Evolutionary conservation across 192 early-diverging fungal genomes (phyloP), one percentile per base, ranked within the genome.

Genomic region (Phycomyces nitens): DNA sequence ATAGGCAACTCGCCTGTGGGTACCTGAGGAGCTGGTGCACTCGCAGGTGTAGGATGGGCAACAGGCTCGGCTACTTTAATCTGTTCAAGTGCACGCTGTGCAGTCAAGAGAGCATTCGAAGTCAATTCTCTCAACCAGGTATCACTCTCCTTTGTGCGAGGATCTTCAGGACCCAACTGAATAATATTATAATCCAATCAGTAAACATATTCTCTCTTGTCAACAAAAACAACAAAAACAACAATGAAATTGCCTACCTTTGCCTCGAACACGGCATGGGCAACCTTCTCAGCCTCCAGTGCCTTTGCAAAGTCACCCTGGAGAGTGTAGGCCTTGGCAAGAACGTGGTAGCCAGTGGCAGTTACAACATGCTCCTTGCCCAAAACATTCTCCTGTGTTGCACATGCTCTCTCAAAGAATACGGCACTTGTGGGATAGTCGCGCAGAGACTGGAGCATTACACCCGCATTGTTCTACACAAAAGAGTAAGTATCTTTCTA

Each of bases 281-380:
- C 86, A n/a, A 74, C 64, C 51, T 84, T 76, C 69, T 95, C 91
- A 16, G 75, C 80, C 52, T 81, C 82, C 58, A 94, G 75, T 14
- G 92, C 90, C n/a, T 77, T 82, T 34, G 82, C 79, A 68, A 89
- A 94, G 43, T 93, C 92, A 39, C 86, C 87, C 34, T 66, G 58
- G 18, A 86, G 74, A 16, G 89, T 82, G 56, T 88, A 82, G n/a
- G 85, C 84, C 73, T 92, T 89, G 20, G 89, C 88, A 60, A 93
- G 83, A 29, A 85, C 72, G 59, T 95, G 92, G 65, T 92, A 81
- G 47, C 87, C 77, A 50, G 77, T 79, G 40, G 82, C 84, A 1
- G 92, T 89, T 10, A 85, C 59, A 21, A 87, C 72, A 68, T 92
- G 83, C 9, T 94, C 85, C 53, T 80, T 66, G 43, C 91, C 91